These are phyloP conservation scores for Globisporangium recalcitrans DNA, from an alignment of 352 stramenopile genomes.

Conservation along the genomic window DNA sequence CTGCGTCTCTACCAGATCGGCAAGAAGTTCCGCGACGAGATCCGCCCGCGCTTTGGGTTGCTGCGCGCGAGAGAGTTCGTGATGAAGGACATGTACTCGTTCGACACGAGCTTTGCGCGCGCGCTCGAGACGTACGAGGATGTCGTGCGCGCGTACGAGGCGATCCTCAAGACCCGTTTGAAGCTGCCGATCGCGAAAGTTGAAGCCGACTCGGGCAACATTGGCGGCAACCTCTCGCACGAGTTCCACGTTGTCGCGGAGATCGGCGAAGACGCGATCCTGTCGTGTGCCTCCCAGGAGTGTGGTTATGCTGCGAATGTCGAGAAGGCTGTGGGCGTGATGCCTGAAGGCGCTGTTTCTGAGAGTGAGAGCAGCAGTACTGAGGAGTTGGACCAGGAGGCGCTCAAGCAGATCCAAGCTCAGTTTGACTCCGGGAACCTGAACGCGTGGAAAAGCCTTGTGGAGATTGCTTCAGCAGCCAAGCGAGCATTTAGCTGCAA, in stretches of 20 bases:
- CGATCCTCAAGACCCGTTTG: slow-evolving; percentile 62
- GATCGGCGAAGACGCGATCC: slow-evolving; percentile 78
- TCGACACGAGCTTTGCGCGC: slow-evolving; percentile 59
- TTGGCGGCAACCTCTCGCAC: slow-evolving; percentile 85
- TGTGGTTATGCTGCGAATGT: slow-evolving; percentile 87
- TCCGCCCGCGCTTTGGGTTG: slow-evolving; percentile 80
- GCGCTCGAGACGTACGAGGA: slow-evolving; percentile 72
- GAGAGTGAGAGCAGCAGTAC: background rate
- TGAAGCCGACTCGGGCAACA: slow-evolving; percentile 82
- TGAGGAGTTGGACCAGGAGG: slow-evolving; percentile 13
- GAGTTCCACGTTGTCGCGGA: slow-evolving; percentile 86
- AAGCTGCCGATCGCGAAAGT: slow-evolving; percentile 72
- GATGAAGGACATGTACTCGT: slow-evolving; percentile 92
- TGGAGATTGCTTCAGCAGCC: slow-evolving; percentile 9
- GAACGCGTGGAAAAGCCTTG: slow-evolving; percentile 31
- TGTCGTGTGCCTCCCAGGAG: slow-evolving; percentile 45
- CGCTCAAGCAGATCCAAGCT: slow-evolving; percentile 21
- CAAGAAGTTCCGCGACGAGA: slow-evolving; percentile 87
- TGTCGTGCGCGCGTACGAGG: slow-evolving; percentile 74
- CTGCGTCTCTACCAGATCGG: slow-evolving; percentile 84
- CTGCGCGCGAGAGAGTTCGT: slow-evolving; percentile 82
- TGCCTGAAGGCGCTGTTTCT: slow-evolving; percentile 13
- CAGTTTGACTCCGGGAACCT: slow-evolving; percentile 14
- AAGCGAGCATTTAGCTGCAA: slow-evolving; percentile 25
- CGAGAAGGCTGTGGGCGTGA: slow-evolving; percentile 63